phyloP scores from a whole-genome alignment of 345 rosid genomes.

The Populus tremula region DNA sequence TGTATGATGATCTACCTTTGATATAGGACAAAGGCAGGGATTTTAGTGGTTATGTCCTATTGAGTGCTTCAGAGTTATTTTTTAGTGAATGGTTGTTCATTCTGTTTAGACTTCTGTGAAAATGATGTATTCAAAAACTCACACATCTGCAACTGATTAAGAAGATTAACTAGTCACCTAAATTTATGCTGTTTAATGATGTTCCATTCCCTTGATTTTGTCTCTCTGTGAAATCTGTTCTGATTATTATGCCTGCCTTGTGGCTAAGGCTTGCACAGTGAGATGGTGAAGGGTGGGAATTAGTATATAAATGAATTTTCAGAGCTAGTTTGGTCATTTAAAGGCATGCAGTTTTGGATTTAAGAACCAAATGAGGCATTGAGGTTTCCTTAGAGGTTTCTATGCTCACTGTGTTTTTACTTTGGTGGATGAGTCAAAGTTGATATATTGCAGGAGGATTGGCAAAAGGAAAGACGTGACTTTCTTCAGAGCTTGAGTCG shows the following conservation, averaged over 20 bases:
- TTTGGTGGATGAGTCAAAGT: slow-evolving; percentile 10
- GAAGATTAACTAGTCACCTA: background rate
- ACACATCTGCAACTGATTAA: background rate
- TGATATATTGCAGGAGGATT: slow-evolving; percentile 64
- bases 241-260: background rate
- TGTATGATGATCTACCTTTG: background rate
- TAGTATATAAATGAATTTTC: background rate
- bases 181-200: background rate
- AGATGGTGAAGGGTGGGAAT: background rate
- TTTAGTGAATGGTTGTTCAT: background rate
- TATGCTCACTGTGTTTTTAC: slow-evolving; percentile 7
- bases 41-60: background rate
- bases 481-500: slow-evolving; percentile 92
- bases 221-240: background rate
- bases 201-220: background rate
- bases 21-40: background rate
- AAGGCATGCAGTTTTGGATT: background rate
- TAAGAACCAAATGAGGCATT: background rate
- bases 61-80: background rate
- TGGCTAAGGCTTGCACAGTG: background rate
- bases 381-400: slow-evolving; percentile 11
- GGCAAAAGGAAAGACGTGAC: slow-evolving; percentile 92
- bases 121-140: background rate
- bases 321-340: background rate
- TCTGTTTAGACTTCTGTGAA: background rate